These are phyloP conservation scores for Solanum sejunctum DNA, from an alignment of 257 asterid genomes.

Conservation along the genomic window DNA sequence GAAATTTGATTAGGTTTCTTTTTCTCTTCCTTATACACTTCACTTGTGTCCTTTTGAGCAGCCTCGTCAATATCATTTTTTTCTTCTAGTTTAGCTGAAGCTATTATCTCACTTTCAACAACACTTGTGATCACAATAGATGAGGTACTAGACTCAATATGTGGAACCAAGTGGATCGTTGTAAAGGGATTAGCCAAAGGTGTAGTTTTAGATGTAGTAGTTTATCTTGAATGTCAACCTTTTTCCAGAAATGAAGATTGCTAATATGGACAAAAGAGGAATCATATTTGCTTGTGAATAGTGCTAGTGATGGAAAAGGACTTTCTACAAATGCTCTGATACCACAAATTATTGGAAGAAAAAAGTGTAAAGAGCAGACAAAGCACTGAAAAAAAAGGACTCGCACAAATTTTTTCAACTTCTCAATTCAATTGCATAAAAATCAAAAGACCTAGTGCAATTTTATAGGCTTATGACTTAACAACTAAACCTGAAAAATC, in stretches of 20 bases:
- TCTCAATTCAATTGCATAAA: no score
- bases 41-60: conserved; percentile 2
- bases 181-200: conserved; percentile 70
- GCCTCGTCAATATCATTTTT: not conserved
- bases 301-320: conserved; percentile 56
- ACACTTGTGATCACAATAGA: conserved; percentile 1
- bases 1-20: conserved; percentile 9
- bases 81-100: not conserved
- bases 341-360: no score
- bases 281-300: conserved; percentile 86
- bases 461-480: no score
- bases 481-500: no score
- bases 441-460: no score
- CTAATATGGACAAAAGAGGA: conserved; percentile 86
- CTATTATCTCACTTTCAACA: not conserved
- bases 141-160: conserved; percentile 2
- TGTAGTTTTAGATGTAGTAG: conserved; percentile 26
- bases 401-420: no score
- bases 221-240: conserved; percentile 74
- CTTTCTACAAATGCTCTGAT: conserved; percentile 76
- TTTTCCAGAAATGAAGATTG: conserved; percentile 81
- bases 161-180: conserved; percentile 44
- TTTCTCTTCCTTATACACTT: not conserved
- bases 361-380: no score
- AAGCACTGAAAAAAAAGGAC: no score